Evolutionary conservation across 768 basidiomycete species (phyloP).

Genomic region (Leccinellum albellum): DNA sequence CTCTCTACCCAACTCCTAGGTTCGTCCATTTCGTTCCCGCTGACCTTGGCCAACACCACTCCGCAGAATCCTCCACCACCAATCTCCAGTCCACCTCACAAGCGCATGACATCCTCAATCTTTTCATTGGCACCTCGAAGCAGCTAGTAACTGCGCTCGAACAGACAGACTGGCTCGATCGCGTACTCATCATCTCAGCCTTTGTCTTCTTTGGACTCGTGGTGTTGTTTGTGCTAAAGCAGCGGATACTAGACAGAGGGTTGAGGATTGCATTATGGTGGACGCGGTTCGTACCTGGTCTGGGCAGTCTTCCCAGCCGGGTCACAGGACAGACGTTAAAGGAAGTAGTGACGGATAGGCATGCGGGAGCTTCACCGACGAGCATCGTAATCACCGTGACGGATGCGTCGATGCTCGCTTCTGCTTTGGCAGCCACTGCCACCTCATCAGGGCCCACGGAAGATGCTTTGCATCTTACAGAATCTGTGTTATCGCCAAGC

Average conservation of each 20-base stretch:
- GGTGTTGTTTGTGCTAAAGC: slow-evolving; percentile 83
- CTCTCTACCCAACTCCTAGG: slow-evolving; percentile 84
- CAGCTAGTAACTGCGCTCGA: slow-evolving; percentile 85
- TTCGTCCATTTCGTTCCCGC: slow-evolving; percentile 27
- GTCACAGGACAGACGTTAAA: slow-evolving; percentile 2
- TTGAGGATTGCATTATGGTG: slow-evolving; percentile 84
- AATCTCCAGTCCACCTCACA: slow-evolving; percentile 70
- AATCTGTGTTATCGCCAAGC: slow-evolving; percentile 1
- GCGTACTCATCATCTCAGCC: slow-evolving; percentile 75
- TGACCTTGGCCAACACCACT: neutral
- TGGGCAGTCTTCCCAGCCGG: slow-evolving; percentile 3
- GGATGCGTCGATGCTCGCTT: slow-evolving; percentile 8
- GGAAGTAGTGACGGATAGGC: slow-evolving; percentile 1
- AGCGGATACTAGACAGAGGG: slow-evolving; percentile 77
- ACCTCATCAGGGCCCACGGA: neutral
- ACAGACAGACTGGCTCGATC: slow-evolving; percentile 89
- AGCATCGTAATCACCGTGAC: slow-evolving; percentile 6
- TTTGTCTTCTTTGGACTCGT: slow-evolving; percentile 82
- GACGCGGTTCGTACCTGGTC: slow-evolving; percentile 64
- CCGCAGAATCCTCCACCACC: slow-evolving; percentile 70
- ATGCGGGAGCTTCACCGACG: neutral
- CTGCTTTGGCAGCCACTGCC: slow-evolving; percentile 8
- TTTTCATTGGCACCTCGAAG: slow-evolving; percentile 74
- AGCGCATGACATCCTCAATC: slow-evolving; percentile 71
- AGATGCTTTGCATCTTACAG: neutral